Percentiles rank a stretch among this genome's conserved stretches.
Evolutionary conservation across 169 alveolate species (phyloP).

Genomic region (Plasmodium vinckei): DNA sequence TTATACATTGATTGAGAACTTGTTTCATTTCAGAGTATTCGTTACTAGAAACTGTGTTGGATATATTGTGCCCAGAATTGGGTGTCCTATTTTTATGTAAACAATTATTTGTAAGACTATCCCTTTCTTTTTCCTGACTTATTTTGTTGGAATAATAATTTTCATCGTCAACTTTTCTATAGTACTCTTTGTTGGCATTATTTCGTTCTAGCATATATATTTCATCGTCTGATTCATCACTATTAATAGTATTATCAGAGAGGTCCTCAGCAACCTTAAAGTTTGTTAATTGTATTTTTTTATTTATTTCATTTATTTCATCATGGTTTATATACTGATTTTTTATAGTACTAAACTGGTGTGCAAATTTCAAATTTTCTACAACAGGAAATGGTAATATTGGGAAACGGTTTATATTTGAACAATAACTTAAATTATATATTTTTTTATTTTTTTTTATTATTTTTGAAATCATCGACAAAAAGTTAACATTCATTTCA

Average conservation of each 20-base stretch:
- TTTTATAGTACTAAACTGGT: slow-evolving; percentile 12
- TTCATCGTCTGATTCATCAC: slow-evolving; percentile 75
- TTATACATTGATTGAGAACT: slow-evolving; percentile 15
- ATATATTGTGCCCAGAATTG: too few relatives aligned
- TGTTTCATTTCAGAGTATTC: slow-evolving; percentile 21
- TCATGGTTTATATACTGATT: slow-evolving; percentile 1
- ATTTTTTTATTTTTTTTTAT: slow-evolving; percentile 28
- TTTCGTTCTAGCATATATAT: neutral
- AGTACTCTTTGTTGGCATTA: too few relatives aligned
- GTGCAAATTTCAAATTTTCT: neutral
- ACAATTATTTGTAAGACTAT: too few relatives aligned
- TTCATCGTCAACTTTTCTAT: too few relatives aligned
- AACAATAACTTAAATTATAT: slow-evolving; percentile 25
- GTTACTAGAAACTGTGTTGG: neutral
- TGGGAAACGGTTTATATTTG: slow-evolving; percentile 3
- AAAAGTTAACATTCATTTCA: slow-evolving; percentile 52
- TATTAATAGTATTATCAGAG: slow-evolving; percentile 1
- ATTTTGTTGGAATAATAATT: too few relatives aligned
- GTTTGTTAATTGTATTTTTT: slow-evolving; percentile 46
- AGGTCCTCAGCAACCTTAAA: slow-evolving; percentile 25
- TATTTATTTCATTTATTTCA: slow-evolving; percentile 19
- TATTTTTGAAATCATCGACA: slow-evolving; percentile 35
- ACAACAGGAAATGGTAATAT: neutral
- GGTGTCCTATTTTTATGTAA: too few relatives aligned
- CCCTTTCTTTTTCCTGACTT: too few relatives aligned